phyloP scores from a whole-genome alignment of 2,329 filamentous ascomycete genomes.

The Penicillium decumbens region DNA sequence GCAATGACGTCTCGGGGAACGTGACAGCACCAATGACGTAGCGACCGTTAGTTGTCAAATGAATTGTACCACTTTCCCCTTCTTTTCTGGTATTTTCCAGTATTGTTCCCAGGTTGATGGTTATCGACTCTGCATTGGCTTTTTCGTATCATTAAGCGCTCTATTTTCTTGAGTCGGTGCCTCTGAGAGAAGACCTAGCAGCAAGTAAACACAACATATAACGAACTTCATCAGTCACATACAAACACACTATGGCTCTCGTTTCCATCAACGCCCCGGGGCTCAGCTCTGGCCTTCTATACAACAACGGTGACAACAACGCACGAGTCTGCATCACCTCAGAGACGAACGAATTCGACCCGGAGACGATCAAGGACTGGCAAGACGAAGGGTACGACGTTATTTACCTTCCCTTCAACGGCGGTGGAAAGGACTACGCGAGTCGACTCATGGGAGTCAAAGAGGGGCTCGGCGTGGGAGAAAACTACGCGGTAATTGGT shows the following conservation, averaged over 20 bases:
- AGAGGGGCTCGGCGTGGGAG: constrained; percentile 53
- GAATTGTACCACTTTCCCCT: background rate
- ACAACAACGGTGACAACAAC: constrained; percentile 32
- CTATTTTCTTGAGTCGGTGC: background rate
- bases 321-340: constrained; percentile 33
- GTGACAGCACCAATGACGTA: constrained; percentile 15
- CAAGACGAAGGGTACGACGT: constrained; percentile 58
- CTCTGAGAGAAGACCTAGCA: background rate
- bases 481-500: constrained; percentile 61
- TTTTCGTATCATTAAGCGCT: background rate
- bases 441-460: constrained; percentile 49
- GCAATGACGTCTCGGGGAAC: constrained; percentile 17
- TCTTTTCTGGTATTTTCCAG: background rate
- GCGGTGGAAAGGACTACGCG: constrained; percentile 49
- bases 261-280: constrained; percentile 34
- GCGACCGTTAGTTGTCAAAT: constrained; percentile 9
- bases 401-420: constrained; percentile 53
- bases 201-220: background rate
- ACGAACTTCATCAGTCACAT: background rate
- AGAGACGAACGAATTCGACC: constrained; percentile 48
- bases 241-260: constrained; percentile 25
- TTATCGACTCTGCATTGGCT: background rate
- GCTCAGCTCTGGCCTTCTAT: constrained; percentile 30
- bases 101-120: background rate
- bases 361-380: constrained; percentile 52